A percentile compares a stretch with the other conserved stretches of the same genome.
These are phyloP conservation scores for Brassica carinata DNA, from an alignment of 345 rosid genomes.

Conservation along the genomic window DNA sequence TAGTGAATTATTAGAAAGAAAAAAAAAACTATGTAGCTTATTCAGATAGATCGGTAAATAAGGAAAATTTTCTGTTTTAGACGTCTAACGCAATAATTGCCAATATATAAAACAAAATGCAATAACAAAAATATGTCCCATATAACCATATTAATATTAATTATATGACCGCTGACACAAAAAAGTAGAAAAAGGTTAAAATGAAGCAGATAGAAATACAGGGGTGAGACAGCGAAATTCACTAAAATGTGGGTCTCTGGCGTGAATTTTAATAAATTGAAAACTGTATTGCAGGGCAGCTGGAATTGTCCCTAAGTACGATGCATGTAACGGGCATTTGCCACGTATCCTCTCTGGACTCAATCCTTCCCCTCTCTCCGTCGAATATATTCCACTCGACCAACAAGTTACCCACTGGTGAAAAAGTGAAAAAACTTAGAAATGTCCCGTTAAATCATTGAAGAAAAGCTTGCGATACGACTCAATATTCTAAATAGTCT, in stretches of 20 bases:
- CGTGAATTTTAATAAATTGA: slow-evolving; percentile 10
- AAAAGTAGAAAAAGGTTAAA: slow-evolving; percentile 1
- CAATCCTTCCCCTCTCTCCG: slow-evolving; percentile 10
- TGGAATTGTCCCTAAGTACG: slow-evolving; percentile 37
- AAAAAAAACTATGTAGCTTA: not conserved
- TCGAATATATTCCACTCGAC: slow-evolving; percentile 37
- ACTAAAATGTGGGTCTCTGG: slow-evolving; percentile 8
- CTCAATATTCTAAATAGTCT: slow-evolving; percentile 12
- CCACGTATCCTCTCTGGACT: slow-evolving; percentile 38
- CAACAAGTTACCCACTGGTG: slow-evolving; percentile 38
- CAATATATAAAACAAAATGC: not conserved
- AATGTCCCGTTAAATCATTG: slow-evolving; percentile 38
- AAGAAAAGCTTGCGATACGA: slow-evolving; percentile 20
- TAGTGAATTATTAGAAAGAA: no score
- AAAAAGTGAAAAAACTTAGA: slow-evolving; percentile 2
- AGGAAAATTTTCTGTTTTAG: not conserved
- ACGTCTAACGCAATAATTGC: not conserved
- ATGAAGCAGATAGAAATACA: not conserved
- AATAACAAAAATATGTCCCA: not conserved
- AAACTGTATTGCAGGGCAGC: slow-evolving; percentile 38
- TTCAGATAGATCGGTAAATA: not conserved
- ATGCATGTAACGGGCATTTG: slow-evolving; percentile 36
- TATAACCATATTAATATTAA: not conserved
- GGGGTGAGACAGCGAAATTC: slow-evolving; percentile 7
- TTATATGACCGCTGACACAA: slow-evolving; percentile 6